Base-by-base conservation (phyloP, 495 filamentous ascomycete genomes). In the Cryomyces antarcticus region DNA sequence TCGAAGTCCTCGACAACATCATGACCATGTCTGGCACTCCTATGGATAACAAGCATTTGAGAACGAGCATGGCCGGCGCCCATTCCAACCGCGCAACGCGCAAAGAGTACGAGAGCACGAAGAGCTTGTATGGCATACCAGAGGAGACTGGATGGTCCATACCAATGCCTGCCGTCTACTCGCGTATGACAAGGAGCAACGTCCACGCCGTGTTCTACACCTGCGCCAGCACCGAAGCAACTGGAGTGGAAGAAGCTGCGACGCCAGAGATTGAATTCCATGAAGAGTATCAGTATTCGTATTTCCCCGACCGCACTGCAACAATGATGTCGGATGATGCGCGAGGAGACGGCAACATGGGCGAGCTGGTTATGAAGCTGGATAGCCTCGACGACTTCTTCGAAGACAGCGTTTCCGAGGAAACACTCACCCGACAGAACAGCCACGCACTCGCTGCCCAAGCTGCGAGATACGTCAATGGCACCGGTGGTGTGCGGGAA, bases 171-270 rank as follows among this genome's bases (percentile, higher is more conserved):
- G 87, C 87, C 3, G 77, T 77, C 39, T 83, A 93, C 59, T 85
- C 87, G 3, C 74, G 73, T 39, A 74, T 72, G 35, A 95, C 88
- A 7, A 70, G 87, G 31, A 70, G 76, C 43, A 96, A 96, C 53
- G 87, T 96, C n/a, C 87, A 95, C 51, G 83, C 86, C 0, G 86
- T 89, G 4, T 94, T 93, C 58, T 89, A 94, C 57, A 93, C 84
- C 41, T 93, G 88, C 48, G 72, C 71, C 39, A 65, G 60, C 47
- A 60, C 71, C 0, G 67, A 74, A 40, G 69, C 72, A 27, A 60
- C 66, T 48, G 66, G 71, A 39, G 58, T 60, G 10, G 66, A 71
- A 39, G 67, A 78, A n/a, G 68, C 69, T 2, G 70, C 76, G 41
- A 85, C 84, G 0, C 79, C 86, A 10, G 83, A 89, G 41, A 77